These are phyloP conservation scores for Globisporangium carolinianum DNA, from an alignment of 352 stramenopile genomes.

Conservation along the genomic window DNA sequence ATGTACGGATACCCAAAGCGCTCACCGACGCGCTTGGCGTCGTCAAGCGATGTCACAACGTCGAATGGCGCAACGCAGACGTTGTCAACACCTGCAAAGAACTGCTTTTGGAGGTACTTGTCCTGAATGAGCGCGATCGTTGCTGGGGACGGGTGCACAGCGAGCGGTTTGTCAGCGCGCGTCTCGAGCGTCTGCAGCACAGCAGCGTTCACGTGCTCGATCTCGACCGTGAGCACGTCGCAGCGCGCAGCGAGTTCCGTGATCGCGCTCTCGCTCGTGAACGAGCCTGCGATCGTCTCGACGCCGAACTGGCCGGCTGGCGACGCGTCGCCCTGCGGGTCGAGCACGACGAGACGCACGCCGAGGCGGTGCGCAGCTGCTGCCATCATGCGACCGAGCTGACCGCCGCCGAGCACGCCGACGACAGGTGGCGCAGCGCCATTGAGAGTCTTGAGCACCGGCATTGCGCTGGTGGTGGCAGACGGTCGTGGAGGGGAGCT, in stretches of 20 bases:
- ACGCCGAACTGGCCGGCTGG: slow-evolving; percentile 70
- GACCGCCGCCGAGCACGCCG: slow-evolving; percentile 93
- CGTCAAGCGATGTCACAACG: slow-evolving; percentile 32
- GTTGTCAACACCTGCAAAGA: slow-evolving; percentile 39
- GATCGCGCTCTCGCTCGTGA: slow-evolving; percentile 65
- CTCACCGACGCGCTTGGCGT: slow-evolving; percentile 35
- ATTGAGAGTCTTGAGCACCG: slow-evolving; percentile 36
- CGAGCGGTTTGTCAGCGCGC: slow-evolving; percentile 15
- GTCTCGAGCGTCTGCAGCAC: slow-evolving; percentile 87
- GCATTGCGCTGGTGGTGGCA: slow-evolving; percentile 25
- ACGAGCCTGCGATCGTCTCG: slow-evolving; percentile 67
- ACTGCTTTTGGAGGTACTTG: slow-evolving; percentile 96
- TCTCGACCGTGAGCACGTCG: slow-evolving; percentile 97
- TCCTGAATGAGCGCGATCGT: slow-evolving; percentile 96
- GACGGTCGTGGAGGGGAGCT: neutral
- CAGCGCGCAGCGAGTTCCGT: slow-evolving; percentile 68
- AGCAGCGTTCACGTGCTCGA: slow-evolving; percentile 96
- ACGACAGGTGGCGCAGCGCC: slow-evolving; percentile 57
- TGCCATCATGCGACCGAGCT: slow-evolving; percentile 99
- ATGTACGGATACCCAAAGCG: slow-evolving; percentile 95
- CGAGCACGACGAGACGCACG: slow-evolving; percentile 90
- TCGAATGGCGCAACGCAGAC: slow-evolving; percentile 54
- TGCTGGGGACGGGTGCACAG: slow-evolving; percentile 77
- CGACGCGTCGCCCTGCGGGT: slow-evolving; percentile 76
- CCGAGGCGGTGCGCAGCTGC: slow-evolving; percentile 92